These are phyloP conservation scores for Diaporthe ilicicola DNA, from an alignment of 2,329 filamentous ascomycete genomes.

Conservation along the genomic window DNA sequence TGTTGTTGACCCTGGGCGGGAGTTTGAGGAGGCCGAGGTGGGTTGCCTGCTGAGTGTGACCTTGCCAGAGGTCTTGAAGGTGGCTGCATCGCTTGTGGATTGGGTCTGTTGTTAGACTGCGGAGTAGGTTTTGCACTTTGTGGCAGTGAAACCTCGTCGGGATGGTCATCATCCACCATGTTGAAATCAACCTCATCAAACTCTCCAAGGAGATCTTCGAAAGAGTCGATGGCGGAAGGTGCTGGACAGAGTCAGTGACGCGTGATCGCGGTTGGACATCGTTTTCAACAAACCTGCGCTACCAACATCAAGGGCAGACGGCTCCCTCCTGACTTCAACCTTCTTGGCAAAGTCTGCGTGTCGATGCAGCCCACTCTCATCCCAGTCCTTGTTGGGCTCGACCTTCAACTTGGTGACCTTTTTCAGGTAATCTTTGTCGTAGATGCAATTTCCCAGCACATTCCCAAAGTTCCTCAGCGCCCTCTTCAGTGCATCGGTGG, in stretches of 20 bases:
- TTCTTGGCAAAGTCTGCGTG: slow-evolving; percentile 79
- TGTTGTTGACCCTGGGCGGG: slow-evolving; percentile 34
- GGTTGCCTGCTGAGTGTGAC: slow-evolving; percentile 42
- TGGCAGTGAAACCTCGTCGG: slow-evolving; percentile 76
- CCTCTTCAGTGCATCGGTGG: slow-evolving; percentile 92
- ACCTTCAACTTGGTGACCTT: slow-evolving; percentile 92
- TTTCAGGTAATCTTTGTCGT: slow-evolving; percentile 92
- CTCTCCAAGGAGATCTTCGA: slow-evolving; percentile 64
- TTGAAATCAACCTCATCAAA: slow-evolving; percentile 82
- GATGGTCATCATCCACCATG: slow-evolving; percentile 73
- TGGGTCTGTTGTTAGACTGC: slow-evolving; percentile 39
- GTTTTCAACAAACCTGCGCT: slow-evolving; percentile 9
- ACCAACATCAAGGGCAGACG: slow-evolving; percentile 11
- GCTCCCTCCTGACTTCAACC: slow-evolving; percentile 49
- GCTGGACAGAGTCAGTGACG: slow-evolving; percentile 35
- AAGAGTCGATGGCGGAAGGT: slow-evolving; percentile 49
- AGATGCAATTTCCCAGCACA: slow-evolving; percentile 96
- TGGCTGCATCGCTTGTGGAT: slow-evolving; percentile 47
- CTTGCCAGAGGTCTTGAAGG: slow-evolving; percentile 45
- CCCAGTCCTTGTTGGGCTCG: slow-evolving; percentile 75
- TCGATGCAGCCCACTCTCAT: slow-evolving; percentile 81
- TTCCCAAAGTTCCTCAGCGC: slow-evolving; percentile 93
- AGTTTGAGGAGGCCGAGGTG: slow-evolving; percentile 45
- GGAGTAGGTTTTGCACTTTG: slow-evolving; percentile 44
- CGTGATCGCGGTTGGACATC: too few relatives aligned